Base-by-base conservation (phyloP, 257 asterid species). In the Penstemon barbatus region DNA sequence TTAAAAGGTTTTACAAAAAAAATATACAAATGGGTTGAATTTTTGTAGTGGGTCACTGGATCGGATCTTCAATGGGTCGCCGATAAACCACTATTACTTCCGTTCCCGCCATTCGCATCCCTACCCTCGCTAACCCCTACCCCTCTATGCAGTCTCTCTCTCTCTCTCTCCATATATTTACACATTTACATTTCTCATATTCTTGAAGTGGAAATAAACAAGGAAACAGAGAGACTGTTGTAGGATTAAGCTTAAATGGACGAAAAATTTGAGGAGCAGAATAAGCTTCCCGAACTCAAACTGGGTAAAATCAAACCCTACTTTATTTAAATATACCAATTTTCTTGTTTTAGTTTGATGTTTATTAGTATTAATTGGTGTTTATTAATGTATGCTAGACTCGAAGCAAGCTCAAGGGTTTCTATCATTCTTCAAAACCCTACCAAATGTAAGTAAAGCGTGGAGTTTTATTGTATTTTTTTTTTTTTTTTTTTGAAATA, bases 321-420 rank as follows among this genome's bases (percentile, higher is more conserved):
- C 62, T 59, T 66, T 55, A 18, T 12, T 40, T 45, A 40, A 4
- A 65, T 45, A 49, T 12, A 6, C 15, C 11, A 11, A 9, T 19
- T 61, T 25, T 49, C 12, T 38, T 73, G 44, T 37, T 58, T 68
- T 5, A 57, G 58, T 36, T 11, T 70, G 15, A 58, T 53, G 33
- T 25, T 25, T 25, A 43, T 57, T 61, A 8, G 44, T 60, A 40
- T 63, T 44, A 57, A 62, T 72, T 65, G 37, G 60, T 46, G 51
- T 43, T 25, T 25, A 10, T 72, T 72, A 61, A 46, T 74, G 15
- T 56, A n/a, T 65, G 15, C 51, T 75, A 94, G 99, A 94, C 82
- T 95, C 97, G 70, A 94, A 81, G 70, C 99, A 94, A 86, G 95
- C 97, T 77, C 97, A 94, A 81, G 96, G 97, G 82, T 91, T 94